phyloP scores from a whole-genome alignment of 192 early-diverging fungal species.

The Coemansia guatemalensis region DNA sequence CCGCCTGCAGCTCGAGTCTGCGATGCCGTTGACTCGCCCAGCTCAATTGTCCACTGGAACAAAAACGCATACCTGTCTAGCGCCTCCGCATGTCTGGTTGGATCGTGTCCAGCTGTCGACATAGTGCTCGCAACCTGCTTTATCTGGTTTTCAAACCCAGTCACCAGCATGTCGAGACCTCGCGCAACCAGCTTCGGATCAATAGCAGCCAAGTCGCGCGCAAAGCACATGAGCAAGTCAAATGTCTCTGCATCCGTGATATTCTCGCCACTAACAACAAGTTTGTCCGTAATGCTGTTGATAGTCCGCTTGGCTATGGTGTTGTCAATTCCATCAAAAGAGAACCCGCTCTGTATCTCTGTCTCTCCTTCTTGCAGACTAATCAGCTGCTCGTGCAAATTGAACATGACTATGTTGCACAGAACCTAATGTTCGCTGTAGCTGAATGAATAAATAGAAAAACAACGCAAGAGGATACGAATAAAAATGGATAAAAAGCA shows the following conservation, averaged over 20 bases:
- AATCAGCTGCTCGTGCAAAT: slow-evolving; percentile 61
- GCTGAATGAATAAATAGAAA: slow-evolving; percentile 6
- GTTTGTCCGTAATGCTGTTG: slow-evolving; percentile 55
- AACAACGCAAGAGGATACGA: neutral
- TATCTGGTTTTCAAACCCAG: slow-evolving; percentile 70
- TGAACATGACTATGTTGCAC: slow-evolving; percentile 33
- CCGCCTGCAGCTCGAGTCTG: slow-evolving; percentile 54
- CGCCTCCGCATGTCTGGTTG: slow-evolving; percentile 59
- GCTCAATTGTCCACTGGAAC: slow-evolving; percentile 76
- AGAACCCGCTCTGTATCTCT: slow-evolving; percentile 42
- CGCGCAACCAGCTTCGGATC: slow-evolving; percentile 55
- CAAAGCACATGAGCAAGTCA: slow-evolving; percentile 41
- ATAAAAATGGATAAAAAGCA: too few species aligned
- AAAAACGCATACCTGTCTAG: slow-evolving; percentile 85
- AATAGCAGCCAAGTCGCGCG: slow-evolving; percentile 46
- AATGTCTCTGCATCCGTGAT: slow-evolving; percentile 35
- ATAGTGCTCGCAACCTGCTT: slow-evolving; percentile 61
- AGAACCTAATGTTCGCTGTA: neutral
- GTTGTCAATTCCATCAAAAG: slow-evolving; percentile 36
- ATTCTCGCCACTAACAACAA: slow-evolving; percentile 41
- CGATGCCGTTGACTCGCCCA: slow-evolving; percentile 61
- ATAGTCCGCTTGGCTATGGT: slow-evolving; percentile 49
- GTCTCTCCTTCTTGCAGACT: slow-evolving; percentile 58
- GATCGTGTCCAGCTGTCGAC: slow-evolving; percentile 65
- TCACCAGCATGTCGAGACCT: slow-evolving; percentile 67